These are phyloP conservation scores for Blastomyces emzantsi DNA, from an alignment of 2,329 filamentous ascomycete species.

Conservation along the genomic window DNA sequence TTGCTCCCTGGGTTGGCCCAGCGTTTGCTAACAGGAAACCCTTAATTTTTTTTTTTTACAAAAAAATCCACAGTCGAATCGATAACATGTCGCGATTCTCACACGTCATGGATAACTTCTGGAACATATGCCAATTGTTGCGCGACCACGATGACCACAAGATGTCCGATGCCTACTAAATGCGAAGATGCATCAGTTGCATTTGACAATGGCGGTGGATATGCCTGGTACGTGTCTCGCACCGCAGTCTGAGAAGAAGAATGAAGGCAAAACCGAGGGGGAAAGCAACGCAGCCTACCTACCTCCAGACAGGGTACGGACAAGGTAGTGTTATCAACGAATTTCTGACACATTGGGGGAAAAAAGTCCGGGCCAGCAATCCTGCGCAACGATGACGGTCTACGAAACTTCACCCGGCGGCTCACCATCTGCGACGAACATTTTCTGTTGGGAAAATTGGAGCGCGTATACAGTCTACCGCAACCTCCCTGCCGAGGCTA, in stretches of 20 bases:
- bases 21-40: not conserved
- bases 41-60: not conserved
- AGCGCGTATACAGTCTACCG: conserved; percentile 8
- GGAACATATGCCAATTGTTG: conserved; percentile 9
- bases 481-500: not conserved
- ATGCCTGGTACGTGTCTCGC: not conserved
- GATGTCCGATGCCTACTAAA: conserved; percentile 6
- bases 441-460: conserved; percentile 8
- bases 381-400: conserved; percentile 8
- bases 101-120: not conserved
- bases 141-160: not conserved
- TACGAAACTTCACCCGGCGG: conserved; percentile 7
- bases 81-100: conserved; percentile 2
- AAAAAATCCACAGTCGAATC: conserved; percentile 3
- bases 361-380: not conserved
- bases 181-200: not conserved
- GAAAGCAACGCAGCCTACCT: not conserved
- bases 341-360: not conserved
- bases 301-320: not conserved
- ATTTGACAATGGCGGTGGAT: not conserved
- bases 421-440: conserved; percentile 8
- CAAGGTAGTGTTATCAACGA: not conserved
- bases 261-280: not conserved
- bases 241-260: not conserved
- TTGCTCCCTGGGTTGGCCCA: not conserved